Base-by-base conservation (phyloP, 2,329 filamentous ascomycete species). In the Calonectria henricotiae region DNA sequence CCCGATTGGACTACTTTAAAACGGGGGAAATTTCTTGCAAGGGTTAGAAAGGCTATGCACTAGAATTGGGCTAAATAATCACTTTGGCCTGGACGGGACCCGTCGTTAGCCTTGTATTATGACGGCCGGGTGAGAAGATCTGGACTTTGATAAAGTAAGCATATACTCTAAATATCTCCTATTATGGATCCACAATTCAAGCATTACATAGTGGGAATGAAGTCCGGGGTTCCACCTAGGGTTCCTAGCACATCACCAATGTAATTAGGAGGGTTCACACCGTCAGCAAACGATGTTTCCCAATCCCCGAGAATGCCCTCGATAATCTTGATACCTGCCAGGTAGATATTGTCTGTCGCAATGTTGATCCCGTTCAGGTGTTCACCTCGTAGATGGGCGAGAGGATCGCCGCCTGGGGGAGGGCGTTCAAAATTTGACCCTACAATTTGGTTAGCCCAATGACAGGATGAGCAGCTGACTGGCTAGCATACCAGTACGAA, bases 401-500 rank as follows among this genome's bases (percentile, higher is more conserved):
- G 12, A 5, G 46, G 54, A n/a, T 64, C 65, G 9, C 55, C 32
- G 4, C 58, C 66, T 1, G 70, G 71, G 3, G 72, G 70, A n/a
- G 69, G 70, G n/a, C 72, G 70, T 13, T 74, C 72, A 32, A 74
- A 74, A 54, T 74, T 72, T 5, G 72, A 70, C 6, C 67, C 70
- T 68, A 23, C 20, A 6, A 12, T 58, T 6, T 17, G 8, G 55
- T 64, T 20, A 70, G 65, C 27, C n/a, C 13, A 5, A 39, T 3
- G 13, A 32, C 27, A 9, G 6, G 15, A 23, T 35, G 54, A n/a
- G 12, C 11, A 46, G n/a, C 23, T 23, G 13, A 0, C 4, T 43
- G 25, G 5, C 4, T 6, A 17, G 15, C 23, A 43, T 58, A 68
- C 69, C 69, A 9, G 68, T 65, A 5, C 71, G 61, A 2, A 73